Evolutionary conservation across 2,329 filamentous ascomycete species (phyloP).

Genomic region (Aureobasidium sp.): DNA sequence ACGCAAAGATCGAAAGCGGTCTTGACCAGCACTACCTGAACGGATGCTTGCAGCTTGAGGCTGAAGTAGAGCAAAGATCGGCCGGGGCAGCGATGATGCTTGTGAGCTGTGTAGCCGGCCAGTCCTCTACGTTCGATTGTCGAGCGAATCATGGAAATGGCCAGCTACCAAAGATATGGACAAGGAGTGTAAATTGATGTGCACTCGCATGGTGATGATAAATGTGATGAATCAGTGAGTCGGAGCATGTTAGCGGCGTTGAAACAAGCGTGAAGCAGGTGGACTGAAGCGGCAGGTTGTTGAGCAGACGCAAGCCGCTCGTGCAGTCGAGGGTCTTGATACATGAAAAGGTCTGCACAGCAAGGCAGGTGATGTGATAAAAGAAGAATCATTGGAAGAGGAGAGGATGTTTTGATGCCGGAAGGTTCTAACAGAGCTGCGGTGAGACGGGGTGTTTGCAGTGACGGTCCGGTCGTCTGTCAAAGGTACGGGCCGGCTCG

Average conservation of each 20-base stretch:
- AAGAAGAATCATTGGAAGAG: neutral
- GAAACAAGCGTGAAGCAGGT: neutral
- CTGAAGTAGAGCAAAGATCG: neutral
- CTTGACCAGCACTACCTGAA: neutral
- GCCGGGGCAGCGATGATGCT: neutral
- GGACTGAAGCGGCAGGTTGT: neutral
- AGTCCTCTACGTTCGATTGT: neutral
- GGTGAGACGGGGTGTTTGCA: neutral
- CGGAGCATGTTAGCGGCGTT: neutral
- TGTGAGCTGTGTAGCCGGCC: neutral
- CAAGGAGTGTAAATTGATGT: neutral
- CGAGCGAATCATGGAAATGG: neutral
- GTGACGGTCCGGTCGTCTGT: neutral
- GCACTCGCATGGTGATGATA: neutral
- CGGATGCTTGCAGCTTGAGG: slow-evolving; percentile 7
- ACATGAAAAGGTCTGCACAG: neutral
- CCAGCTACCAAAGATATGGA: neutral
- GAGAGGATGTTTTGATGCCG: neutral
- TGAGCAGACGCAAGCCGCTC: neutral
- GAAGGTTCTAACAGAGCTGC: neutral
- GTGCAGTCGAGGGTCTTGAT: neutral
- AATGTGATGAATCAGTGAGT: neutral
- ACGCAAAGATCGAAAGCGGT: neutral
- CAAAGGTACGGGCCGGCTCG: neutral
- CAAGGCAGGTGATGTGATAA: neutral